Evolutionary conservation across 495 filamentous ascomycete species (phyloP).

Genomic region (Darksidea phi): DNA sequence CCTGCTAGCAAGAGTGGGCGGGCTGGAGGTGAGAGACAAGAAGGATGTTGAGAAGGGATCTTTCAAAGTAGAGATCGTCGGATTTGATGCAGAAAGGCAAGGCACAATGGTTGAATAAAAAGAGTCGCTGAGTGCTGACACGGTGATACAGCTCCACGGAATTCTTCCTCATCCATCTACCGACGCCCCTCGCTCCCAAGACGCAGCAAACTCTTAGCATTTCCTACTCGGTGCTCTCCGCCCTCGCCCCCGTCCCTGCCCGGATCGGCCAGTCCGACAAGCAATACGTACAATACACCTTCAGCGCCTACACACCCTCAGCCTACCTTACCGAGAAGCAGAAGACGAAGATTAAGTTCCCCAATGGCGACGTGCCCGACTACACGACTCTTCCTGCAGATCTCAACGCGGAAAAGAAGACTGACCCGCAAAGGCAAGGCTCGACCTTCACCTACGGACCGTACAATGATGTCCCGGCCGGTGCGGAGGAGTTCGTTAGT

Average conservation of each 20-base stretch:
- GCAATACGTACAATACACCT: conserved; percentile 81
- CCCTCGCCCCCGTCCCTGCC: conserved; percentile 75
- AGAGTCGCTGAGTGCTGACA: neutral
- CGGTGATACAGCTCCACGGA: conserved; percentile 61
- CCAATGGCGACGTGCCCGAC: conserved; percentile 73
- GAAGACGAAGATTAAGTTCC: conserved; percentile 94
- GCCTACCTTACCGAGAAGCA: conserved; percentile 85
- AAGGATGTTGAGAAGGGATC: conserved; percentile 66
- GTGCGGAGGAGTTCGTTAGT: conserved; percentile 65
- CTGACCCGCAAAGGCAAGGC: conserved; percentile 80
- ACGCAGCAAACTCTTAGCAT: conserved; percentile 83
- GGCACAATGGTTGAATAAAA: neutral
- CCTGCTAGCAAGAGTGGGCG: conserved; percentile 72
- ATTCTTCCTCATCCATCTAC: conserved; percentile 80
- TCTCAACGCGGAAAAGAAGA: conserved; percentile 54
- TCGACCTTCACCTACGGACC: conserved; percentile 89
- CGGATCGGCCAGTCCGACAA: conserved; percentile 74
- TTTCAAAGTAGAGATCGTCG: conserved; percentile 66
- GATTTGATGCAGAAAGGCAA: conserved; percentile 64
- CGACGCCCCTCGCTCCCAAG: conserved; percentile 68
- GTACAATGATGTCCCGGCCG: conserved; percentile 72
- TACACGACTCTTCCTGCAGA: conserved; percentile 69
- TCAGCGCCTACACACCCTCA: conserved; percentile 77
- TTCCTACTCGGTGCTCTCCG: conserved; percentile 71
- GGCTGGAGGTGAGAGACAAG: conserved; percentile 86